Base-by-base conservation (phyloP, 768 basidiomycete species). In the Neoboletus magnificus region DNA sequence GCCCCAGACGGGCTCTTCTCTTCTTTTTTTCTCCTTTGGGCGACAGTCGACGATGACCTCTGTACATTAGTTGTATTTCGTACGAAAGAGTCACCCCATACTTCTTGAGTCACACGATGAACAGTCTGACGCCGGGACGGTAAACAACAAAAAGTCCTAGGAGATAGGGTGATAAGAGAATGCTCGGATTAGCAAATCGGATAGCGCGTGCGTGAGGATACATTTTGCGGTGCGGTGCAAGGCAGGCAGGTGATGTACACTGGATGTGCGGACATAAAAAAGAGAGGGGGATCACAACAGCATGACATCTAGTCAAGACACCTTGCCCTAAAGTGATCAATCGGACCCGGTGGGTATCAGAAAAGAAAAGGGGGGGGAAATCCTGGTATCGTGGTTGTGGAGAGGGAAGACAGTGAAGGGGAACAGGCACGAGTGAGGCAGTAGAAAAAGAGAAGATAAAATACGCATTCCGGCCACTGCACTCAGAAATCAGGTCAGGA, bases 121-220 rank as follows among this genome's bases (percentile, higher is more conserved):
- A 2, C 7, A 10, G n/a, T n/a, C n/a, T n/a, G 9, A 23, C 11
- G 3, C 16, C 30, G 15, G 8, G 18, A 44, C 43, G 25, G 15
- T 25, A 27, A 27, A 27, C 1, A 2, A 20, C n/a, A 20, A 11
- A 0, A 20, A 18, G 18, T 25, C 45, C 20, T 16, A 20, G 12
- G 43, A 46, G 37, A 53, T n/a, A 16, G n/a, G 13, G 8, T 25
- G n/a, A 36, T 10, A 44, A 40, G 32, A n/a, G 25, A 33, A 33
- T 30, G 36, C 32, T 36, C 2, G 36, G 11, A 54, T 63, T 48
- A 56, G 48, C 45, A 55, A 48, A 50, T 67, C 13, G 20, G 52
- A 64, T 62, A 62, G 46, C 55, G 46, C 35, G 46, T 67, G 53
- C 27, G 48, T 55, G 63, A 52, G 53, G 46, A 65, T 64, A 66